Base-by-base conservation (phyloP, 2,329 filamentous ascomycete species). In the Leptographium procerum region DNA sequence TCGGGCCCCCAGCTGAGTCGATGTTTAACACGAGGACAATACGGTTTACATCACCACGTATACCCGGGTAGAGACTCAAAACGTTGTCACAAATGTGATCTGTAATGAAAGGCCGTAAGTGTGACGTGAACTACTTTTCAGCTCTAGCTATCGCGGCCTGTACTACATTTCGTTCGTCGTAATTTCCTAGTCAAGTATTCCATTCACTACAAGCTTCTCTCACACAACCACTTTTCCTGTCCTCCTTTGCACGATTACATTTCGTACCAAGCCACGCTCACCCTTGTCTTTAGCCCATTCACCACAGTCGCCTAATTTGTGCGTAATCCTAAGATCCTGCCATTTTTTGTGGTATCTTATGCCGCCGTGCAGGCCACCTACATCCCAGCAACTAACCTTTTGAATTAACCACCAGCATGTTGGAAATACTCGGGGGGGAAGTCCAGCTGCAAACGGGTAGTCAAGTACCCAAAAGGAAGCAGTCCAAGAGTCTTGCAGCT, bases 401-500 rank as follows among this genome's bases (percentile, higher is more conserved):
- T 26, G 22, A 48, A 13, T 29, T 14, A 24, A 28, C 14, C 24
- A 6, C 24, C 22, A 40, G 11, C 19, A 54, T 52, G 34, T 4
- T 16, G 4, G 47, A 28, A 6, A 16, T 8, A 6, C 11, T 56
- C 13, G 33, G 16, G 6, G 48, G 43, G 4, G 10, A 28, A 11
- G 53, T 57, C 4, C 57, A 52, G 14, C 13, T 63, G 33, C 57
- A 61, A 40, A 40, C 43, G 8, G 54, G 56, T 11, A 36, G 34
- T 0, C 29, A 55, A 31, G 34, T 28, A 14, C 33, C 40, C 52
- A 73, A 72, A 64, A 74, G 72, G 64, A 76, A 74, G 64, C 77
- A 73, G 62, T 73, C 72, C 58, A 75, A 68, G 55, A 65, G 64
- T 19, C 69, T 67, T 22, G 66, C 64, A 50, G 61, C 60, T 9